Evolutionary conservation across 1,284 basidiomycete species (phyloP), one percentile per base, ranked within the genome.

Genomic region (Sphagnurus paluster): DNA sequence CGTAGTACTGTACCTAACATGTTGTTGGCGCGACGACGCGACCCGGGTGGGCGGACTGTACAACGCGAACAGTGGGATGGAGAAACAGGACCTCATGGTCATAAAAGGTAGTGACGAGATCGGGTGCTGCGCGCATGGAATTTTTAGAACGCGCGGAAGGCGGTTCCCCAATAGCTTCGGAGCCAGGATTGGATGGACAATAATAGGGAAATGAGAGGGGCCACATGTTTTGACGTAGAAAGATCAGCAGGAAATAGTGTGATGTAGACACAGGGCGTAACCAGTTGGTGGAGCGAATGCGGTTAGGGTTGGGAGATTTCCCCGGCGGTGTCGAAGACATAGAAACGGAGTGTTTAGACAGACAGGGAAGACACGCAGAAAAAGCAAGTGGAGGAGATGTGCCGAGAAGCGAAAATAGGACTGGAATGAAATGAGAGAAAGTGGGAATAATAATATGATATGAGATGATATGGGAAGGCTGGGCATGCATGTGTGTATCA

Each of bases 391-490:
- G 25, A 21, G 40, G 38, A 38, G 40, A 39, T 28, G 14, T 36
- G 39, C 48, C 40, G 40, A 49, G 53, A 48, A 37, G 37, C 49
- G 51, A 49, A 46, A 50, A 39, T 30, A 37, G 53, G 48, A 43
- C 48, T 38, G 36, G 37, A 38, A 44, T 42, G 20, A 44, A 53
- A 45, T 50, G 49, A 50, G 19, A 10, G 17, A 16, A 7, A 21
- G 19, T 2, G 17, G 36, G 19, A 42, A 42, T 46, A 40, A 42
- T 39, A 44, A 42, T 48, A 46, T 37, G 32, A 42, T 45, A 44
- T 49, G 48, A 46, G 45, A 48, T 49, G 50, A 48, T 48, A 24
- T 16, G n/a, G n/a, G 17, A 3, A 16, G 28, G 46, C 38, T 50
- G 40, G 49, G 33, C 39, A 47, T 46, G 44, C 40, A 43, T 42